These are phyloP conservation scores for Aureobasidium leucospermi DNA, from an alignment of 2,329 filamentous ascomycete genomes.

Conservation along the genomic window DNA sequence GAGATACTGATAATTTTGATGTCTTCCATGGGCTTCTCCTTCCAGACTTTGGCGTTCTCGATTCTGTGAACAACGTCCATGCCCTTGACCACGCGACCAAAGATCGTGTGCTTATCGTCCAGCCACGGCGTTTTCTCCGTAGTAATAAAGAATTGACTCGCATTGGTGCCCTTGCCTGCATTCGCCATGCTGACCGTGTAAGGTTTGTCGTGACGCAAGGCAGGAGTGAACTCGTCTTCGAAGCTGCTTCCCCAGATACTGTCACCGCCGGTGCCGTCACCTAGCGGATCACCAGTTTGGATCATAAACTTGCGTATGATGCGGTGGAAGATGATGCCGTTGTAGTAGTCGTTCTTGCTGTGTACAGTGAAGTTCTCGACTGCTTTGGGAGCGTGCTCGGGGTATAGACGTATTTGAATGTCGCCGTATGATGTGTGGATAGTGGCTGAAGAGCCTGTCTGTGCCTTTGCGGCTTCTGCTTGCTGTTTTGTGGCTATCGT, in stretches of 20 bases:
- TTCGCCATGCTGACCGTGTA: constrained; percentile 98
- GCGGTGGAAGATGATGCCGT: constrained; percentile 94
- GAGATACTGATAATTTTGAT: constrained; percentile 91
- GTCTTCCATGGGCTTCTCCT: constrained; percentile 93
- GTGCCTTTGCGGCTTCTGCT: constrained; percentile 47
- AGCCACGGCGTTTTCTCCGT: constrained; percentile 97
- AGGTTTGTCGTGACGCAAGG: constrained; percentile 85
- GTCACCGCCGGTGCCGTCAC: constrained; percentile 83
- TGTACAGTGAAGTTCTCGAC: constrained; percentile 98
- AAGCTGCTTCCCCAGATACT: constrained; percentile 91
- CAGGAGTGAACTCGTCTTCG: constrained; percentile 79
- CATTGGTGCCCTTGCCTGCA: constrained; percentile 90
- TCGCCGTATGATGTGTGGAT: constrained; percentile 92
- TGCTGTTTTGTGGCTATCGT: constrained; percentile 48
- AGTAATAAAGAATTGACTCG: constrained; percentile 96
- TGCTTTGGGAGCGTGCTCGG: constrained; percentile 83
- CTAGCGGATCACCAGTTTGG: constrained; percentile 75
- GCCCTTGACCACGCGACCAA: constrained; percentile 82
- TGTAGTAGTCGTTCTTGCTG: constrained; percentile 85
- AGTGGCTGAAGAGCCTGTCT: constrained; percentile 71
- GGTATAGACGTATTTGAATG: constrained; percentile 87
- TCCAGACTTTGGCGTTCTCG: constrained; percentile 78
- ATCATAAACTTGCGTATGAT: constrained; percentile 99
- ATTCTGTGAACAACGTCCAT: constrained; percentile 94
- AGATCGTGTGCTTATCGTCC: constrained; percentile 93